These are phyloP conservation scores for Ophiocordyceps camponoti-leonardi DNA, from an alignment of 2,329 filamentous ascomycete species.

Conservation along the genomic window DNA sequence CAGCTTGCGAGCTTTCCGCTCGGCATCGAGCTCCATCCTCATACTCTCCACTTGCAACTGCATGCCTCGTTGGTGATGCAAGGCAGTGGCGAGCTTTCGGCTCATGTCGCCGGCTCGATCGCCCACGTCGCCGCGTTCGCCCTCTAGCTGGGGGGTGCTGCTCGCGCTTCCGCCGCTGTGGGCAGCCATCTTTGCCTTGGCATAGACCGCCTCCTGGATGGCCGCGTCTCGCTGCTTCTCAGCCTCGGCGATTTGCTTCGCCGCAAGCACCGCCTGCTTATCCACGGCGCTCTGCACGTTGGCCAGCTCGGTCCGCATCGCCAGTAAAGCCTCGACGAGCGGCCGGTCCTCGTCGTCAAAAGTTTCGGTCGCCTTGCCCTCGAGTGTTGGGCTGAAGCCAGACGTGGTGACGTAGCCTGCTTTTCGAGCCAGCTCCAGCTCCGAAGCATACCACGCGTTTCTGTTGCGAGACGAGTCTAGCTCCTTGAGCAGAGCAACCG, in stretches of 20 bases:
- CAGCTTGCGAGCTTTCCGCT: conserved; percentile 63
- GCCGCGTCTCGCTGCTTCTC: conserved; percentile 89
- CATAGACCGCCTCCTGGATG: conserved; percentile 88
- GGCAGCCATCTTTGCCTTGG: conserved; percentile 80
- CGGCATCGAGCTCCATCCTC: conserved; percentile 56
- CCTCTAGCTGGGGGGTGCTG: conserved; percentile 41
- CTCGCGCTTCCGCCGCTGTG: conserved; percentile 48
- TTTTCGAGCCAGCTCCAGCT: conserved; percentile 80
- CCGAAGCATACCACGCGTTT: conserved; percentile 95
- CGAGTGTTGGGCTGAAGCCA: conserved; percentile 53
- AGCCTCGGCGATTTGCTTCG: conserved; percentile 79
- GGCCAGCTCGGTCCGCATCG: conserved; percentile 76
- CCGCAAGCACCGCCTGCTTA: conserved; percentile 68
- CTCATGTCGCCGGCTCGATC: conserved; percentile 49
- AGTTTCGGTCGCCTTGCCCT: conserved; percentile 57
- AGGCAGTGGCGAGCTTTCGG: conserved; percentile 63
- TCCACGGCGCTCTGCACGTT: conserved; percentile 86
- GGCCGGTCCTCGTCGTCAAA: conserved; percentile 88
- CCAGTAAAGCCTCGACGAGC: conserved; percentile 76
- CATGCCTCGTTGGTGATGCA: conserved; percentile 68
- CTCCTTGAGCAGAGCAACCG: conserved; percentile 67
- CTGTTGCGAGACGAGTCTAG: conserved; percentile 68
- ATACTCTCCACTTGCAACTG: conserved; percentile 56
- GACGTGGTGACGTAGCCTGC: conserved; percentile 66
- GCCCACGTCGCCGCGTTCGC: conserved; percentile 41